Evolutionary conservation across 257 asterid genomes (phyloP), one percentile per base, ranked within the genome.

Genomic region (Pogostemon cablin): DNA sequence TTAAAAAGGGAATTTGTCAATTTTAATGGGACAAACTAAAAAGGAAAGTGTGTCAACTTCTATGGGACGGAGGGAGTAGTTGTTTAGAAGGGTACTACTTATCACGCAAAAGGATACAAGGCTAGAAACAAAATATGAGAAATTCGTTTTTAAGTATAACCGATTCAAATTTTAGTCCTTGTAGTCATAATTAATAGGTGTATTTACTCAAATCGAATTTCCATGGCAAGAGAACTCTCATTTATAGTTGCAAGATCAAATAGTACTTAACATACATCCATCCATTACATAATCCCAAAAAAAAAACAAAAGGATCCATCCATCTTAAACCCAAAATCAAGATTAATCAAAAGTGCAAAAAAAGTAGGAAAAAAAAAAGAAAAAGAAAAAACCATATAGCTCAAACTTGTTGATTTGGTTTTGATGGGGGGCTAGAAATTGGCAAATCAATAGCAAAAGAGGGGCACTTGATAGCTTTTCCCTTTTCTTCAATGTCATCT

Each of bases 371-470:
- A 47, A 47, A 44, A 42, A 64, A 55, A 38, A 40, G 8, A 17
- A 4, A 47, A 7, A 54, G 20, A 35, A 72, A 47, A n/a, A 44
- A 17, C 5, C 44, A 66, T 35, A 42, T 37, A 54, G 42, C 40
- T 52, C 65, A 73, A 5, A 71, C 78, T 73, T 65, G 78, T 82
- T 79, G 74, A 40, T 78, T 52, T 48, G 70, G 0, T 42, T 80
- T 62, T 10, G 48, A 38, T 20, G 78, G 56, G 0, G 75, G 40
- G 47, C 15, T 20, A 7, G 67, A 62, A 15, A 62, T 37, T 39
- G 82, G 77, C 42, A 84, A 52, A 49, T 81, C 72, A 68, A 84
- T 76, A 3, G 78, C 79, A 54, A 76, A 67, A 48, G 85, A 57
- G 6, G 73, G 58, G 59, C 79, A 75, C 68, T 68, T 78, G 3